Percentiles rank a stretch among this genome's conserved stretches.
These are phyloP conservation scores for Chlorella sp. DNA, from an alignment of 139 green algal species.

Conservation along the genomic window DNA sequence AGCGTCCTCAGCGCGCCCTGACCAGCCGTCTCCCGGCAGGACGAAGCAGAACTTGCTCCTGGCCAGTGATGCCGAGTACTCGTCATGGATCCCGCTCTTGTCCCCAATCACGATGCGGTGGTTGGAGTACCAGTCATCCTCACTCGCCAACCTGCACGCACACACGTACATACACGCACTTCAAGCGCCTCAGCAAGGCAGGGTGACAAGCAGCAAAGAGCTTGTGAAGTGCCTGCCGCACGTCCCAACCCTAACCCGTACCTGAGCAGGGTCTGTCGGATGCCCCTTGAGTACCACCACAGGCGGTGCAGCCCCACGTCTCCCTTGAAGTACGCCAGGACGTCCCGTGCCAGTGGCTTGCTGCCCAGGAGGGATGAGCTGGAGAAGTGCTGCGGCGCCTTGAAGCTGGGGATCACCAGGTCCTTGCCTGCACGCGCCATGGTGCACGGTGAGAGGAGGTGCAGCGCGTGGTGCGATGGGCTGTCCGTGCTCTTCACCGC, in stretches of 20 bases:
- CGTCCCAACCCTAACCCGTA: neutral
- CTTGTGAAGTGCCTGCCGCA: neutral
- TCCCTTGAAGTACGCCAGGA: slow-evolving; percentile 20
- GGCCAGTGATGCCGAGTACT: slow-evolving; percentile 34
- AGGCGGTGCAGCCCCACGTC: neutral
- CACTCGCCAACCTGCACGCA: slow-evolving; percentile 4
- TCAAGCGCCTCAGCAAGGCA: neutral
- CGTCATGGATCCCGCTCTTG: slow-evolving; percentile 6
- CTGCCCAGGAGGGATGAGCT: slow-evolving; percentile 19
- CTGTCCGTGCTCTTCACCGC: too few relatives aligned
- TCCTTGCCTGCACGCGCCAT: slow-evolving; percentile 35
- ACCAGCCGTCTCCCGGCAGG: slow-evolving; percentile 42
- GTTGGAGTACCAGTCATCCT: slow-evolving; percentile 28
- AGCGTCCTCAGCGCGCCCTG: slow-evolving; percentile 43
- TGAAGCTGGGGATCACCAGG: slow-evolving; percentile 44
- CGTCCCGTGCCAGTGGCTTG: slow-evolving; percentile 9
- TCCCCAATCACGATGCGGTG: slow-evolving; percentile 40
- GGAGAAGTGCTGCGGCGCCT: slow-evolving; percentile 22
- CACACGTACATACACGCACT: neutral
- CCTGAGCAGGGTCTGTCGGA: slow-evolving; percentile 28
- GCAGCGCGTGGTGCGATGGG: too few relatives aligned
- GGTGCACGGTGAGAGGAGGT: too few relatives aligned
- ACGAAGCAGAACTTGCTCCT: slow-evolving; percentile 37
- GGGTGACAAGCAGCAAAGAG: neutral
- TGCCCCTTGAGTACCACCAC: slow-evolving; percentile 24